These are phyloP conservation scores for Leucocoprinus leucothites DNA, from an alignment of 768 basidiomycete species.

Conservation along the genomic window DNA sequence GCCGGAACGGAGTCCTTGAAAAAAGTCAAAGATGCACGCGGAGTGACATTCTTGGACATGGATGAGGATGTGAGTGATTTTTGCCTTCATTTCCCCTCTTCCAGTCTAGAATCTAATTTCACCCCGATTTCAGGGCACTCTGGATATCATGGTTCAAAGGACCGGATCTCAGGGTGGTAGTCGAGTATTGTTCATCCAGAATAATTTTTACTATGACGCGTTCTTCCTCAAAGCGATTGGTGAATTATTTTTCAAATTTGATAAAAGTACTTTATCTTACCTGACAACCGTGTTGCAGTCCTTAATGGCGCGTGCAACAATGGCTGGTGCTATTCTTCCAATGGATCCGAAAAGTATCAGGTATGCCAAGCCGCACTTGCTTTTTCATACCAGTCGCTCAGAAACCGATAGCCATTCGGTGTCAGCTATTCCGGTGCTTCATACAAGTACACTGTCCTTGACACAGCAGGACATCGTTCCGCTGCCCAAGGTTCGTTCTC, in stretches of 20 bases:
- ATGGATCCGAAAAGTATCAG: slow-evolving; percentile 65
- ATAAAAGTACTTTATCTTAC: neutral
- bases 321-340: slow-evolving; percentile 66
- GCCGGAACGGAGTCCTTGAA: slow-evolving; percentile 61
- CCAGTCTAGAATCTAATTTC: neutral
- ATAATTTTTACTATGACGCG: slow-evolving; percentile 97
- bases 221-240: slow-evolving; percentile 98
- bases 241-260: slow-evolving; percentile 31
- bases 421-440: slow-evolving; percentile 93
- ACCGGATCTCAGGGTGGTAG: slow-evolving; percentile 63
- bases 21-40: slow-evolving; percentile 72
- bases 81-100: neutral
- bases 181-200: slow-evolving; percentile 80
- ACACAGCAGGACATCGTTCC: slow-evolving; percentile 82
- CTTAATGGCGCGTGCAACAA: slow-evolving; percentile 91
- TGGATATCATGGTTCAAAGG: slow-evolving; percentile 92
- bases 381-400: neutral
- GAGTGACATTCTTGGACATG: slow-evolving; percentile 82
- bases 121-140: slow-evolving; percentile 53
- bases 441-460: slow-evolving; percentile 95
- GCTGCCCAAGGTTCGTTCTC: slow-evolving; percentile 75
- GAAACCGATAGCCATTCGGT: slow-evolving; percentile 70
- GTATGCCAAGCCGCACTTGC: slow-evolving; percentile 40
- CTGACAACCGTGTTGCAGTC: slow-evolving; percentile 44
- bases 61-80: slow-evolving; percentile 88